A percentile compares a stretch with the other conserved stretches of the same genome.
These are phyloP conservation scores for Oryza longistaminata DNA, from an alignment of 176 grass and related monocot species.

Conservation along the genomic window DNA sequence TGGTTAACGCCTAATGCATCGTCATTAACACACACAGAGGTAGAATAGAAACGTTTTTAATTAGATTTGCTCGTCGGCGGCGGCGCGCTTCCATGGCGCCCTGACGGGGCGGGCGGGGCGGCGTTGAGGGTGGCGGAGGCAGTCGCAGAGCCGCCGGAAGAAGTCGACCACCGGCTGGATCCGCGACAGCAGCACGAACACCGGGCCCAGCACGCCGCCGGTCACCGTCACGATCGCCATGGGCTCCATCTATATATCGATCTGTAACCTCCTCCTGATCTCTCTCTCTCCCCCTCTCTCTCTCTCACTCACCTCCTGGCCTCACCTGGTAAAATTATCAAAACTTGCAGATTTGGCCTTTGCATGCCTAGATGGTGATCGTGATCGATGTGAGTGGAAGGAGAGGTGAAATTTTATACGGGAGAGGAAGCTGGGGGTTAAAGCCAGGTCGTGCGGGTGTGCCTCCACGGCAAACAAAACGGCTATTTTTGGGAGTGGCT, in stretches of 20 bases:
- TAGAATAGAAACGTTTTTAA: neutral
- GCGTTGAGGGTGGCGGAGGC: conserved; percentile 34
- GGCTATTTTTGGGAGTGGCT: conserved; percentile 20
- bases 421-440: neutral
- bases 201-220: conserved; percentile 33
- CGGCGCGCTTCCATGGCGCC: conserved; percentile 30
- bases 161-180: conserved; percentile 39
- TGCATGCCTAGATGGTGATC: neutral
- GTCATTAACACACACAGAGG: too few relatives aligned
- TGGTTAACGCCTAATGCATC: neutral
- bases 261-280: neutral
- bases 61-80: neutral
- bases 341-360: neutral
- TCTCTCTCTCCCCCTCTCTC: too few relatives aligned
- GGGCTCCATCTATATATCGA: conserved; percentile 31
- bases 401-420: neutral
- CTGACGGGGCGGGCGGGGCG: conserved; percentile 24
- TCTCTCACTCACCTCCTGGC: too few relatives aligned
- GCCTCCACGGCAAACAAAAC: neutral
- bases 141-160: conserved; percentile 32
- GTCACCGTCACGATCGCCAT: conserved; percentile 48
- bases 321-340: too few relatives aligned
- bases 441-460: neutral
- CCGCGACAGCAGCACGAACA: conserved; percentile 39
- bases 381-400: neutral